Percentiles rank a stretch among this genome's conserved stretches.
phyloP scores from a whole-genome alignment of 2,329 filamentous ascomycete species.

The Leptographium radiaticola region DNA sequence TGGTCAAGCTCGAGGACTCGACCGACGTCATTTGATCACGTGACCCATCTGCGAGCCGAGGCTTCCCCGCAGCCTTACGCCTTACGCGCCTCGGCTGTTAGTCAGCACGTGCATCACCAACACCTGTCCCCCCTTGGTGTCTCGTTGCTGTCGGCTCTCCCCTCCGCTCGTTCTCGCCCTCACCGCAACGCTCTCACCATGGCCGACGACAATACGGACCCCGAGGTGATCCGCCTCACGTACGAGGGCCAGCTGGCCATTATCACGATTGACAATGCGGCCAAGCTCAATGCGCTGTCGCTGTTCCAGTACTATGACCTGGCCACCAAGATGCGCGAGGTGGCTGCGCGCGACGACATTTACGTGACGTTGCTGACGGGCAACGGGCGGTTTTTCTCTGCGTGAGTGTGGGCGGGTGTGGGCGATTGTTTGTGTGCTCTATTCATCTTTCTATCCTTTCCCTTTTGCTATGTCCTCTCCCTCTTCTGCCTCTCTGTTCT shows the following conservation, averaged over 20 bases:
- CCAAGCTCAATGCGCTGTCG: constrained; percentile 77
- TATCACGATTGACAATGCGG: constrained; percentile 72
- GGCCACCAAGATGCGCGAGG: constrained; percentile 57
- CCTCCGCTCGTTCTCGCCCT: not conserved
- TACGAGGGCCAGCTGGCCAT: constrained; percentile 62
- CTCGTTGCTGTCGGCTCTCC: not conserved
- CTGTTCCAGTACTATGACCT: constrained; percentile 66
- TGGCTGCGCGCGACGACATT: constrained; percentile 68
- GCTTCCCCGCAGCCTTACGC: too few relatives aligned
- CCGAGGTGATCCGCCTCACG: constrained; percentile 37
- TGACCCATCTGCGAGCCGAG: too few relatives aligned
- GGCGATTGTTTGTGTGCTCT: not conserved
- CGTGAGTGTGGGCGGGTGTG: constrained; percentile 49
- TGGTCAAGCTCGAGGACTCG: too few relatives aligned
- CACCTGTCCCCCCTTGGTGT: not conserved
- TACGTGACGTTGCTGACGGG: constrained; percentile 75
- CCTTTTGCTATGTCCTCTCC: not conserved
- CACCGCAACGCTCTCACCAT: not conserved
- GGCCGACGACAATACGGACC: not conserved
- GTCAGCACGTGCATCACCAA: too few relatives aligned
- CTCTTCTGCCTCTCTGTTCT: not conserved
- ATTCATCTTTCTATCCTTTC: not conserved
- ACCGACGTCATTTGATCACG: too few relatives aligned
- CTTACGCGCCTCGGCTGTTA: too few relatives aligned
- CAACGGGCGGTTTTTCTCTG: constrained; percentile 76